These are phyloP conservation scores for Keithomyces neogunnii DNA, from an alignment of 2,329 filamentous ascomycete genomes.

Conservation along the genomic window DNA sequence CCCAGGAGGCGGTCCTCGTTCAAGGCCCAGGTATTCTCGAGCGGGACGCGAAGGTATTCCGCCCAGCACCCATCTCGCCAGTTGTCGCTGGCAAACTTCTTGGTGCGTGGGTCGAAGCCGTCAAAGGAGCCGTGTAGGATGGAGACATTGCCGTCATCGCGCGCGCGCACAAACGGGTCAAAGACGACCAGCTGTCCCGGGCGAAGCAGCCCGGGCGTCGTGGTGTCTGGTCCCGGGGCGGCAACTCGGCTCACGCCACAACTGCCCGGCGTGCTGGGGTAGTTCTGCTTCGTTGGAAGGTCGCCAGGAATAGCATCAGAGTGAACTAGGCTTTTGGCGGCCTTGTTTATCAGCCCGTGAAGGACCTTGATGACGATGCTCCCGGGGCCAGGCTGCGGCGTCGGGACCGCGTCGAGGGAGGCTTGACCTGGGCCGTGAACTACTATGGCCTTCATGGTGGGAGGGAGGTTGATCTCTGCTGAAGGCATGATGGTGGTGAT, in stretches of 20 bases:
- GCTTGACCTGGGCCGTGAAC: not conserved
- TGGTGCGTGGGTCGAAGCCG: constrained; percentile 16
- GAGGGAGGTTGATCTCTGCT: not conserved
- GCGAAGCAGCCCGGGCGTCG: constrained; percentile 15
- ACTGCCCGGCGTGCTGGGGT: constrained; percentile 23
- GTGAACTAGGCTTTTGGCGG: not conserved
- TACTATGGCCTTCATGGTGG: constrained; percentile 1
- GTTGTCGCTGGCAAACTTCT: constrained; percentile 16
- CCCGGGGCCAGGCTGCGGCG: not conserved
- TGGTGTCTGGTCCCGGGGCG: constrained; percentile 23
- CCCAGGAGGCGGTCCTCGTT: constrained; percentile 22
- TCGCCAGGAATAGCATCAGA: not conserved
- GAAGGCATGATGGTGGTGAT: not conserved
- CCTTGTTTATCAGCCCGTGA: not conserved
- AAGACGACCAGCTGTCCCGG: constrained; percentile 21
- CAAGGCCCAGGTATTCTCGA: constrained; percentile 24
- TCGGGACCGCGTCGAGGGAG: not conserved
- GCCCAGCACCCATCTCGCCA: constrained; percentile 25
- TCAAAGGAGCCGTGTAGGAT: constrained; percentile 22
- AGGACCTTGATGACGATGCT: not conserved
- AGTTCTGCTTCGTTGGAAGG: constrained; percentile 13
- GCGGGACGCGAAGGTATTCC: constrained; percentile 20
- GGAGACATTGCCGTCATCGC: constrained; percentile 20
- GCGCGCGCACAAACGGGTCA: constrained; percentile 20
- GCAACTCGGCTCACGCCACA: constrained; percentile 27